Conservation (phyloP, 768 basidiomycete species). For the Obba rivulosa region DNA sequence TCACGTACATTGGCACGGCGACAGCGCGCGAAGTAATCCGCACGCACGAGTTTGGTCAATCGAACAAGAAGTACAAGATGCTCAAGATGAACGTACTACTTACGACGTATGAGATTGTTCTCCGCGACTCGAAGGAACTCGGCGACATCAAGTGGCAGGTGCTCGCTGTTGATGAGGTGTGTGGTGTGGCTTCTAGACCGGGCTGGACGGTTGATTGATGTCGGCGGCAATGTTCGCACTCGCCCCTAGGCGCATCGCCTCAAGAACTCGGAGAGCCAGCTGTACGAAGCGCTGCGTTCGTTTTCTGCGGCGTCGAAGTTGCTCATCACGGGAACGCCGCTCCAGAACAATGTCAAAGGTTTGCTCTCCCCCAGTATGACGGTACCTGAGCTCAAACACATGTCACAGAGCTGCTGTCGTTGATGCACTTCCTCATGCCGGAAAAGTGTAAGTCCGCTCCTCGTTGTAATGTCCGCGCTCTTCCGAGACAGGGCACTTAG, state of each 20-base stretch:
- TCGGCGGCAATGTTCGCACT: not conserved
- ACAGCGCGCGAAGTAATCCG: constrained; percentile 87
- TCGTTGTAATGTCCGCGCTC: not conserved
- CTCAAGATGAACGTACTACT: constrained; percentile 96
- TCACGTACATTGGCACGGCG: constrained; percentile 92
- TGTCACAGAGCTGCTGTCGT: constrained; percentile 74
- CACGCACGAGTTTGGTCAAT: constrained; percentile 83
- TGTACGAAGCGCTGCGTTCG: constrained; percentile 89
- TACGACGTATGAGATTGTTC: constrained; percentile 93
- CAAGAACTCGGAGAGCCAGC: constrained; percentile 96
- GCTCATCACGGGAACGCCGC: constrained; percentile 95
- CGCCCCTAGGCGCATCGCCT: constrained; percentile 79
- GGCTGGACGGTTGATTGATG: not conserved
- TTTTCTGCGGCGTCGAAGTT: constrained; percentile 91
- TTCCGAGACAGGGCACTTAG: not conserved
- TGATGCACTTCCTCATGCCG: constrained; percentile 99
- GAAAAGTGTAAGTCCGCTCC: constrained; percentile 72
- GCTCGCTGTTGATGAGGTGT: constrained; percentile 90
- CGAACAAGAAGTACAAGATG: constrained; percentile 90
- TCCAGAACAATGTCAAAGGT: constrained; percentile 99
- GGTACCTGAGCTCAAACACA: constrained; percentile 11
- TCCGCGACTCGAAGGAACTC: constrained; percentile 86
- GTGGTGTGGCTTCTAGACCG: constrained; percentile 15
- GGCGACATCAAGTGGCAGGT: constrained; percentile 97
- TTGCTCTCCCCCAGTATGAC: constrained; percentile 3